A percentile compares a stretch with the other conserved stretches of the same genome.
These are phyloP conservation scores for Xylaria hypoxylon DNA, from an alignment of 2,329 filamentous ascomycete genomes.

Conservation along the genomic window DNA sequence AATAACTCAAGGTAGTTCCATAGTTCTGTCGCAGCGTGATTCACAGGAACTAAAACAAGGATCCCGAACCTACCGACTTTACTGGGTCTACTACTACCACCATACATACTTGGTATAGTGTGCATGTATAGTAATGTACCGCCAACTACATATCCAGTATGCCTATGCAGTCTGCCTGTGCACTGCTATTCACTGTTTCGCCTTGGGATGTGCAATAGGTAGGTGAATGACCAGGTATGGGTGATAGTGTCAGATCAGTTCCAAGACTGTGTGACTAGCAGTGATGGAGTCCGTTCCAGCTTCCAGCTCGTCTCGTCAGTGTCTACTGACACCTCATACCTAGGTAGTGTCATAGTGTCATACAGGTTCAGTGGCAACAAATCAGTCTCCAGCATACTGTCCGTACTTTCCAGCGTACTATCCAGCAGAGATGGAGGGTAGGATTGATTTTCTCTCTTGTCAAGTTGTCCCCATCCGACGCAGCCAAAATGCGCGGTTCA, in stretches of 20 bases:
- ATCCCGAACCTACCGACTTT: conserved; percentile 9
- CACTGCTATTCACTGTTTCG: conserved; percentile 10
- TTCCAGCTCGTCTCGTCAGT: not conserved
- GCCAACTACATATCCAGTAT: no score
- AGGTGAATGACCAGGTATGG: conserved; percentile 13
- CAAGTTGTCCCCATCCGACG: conserved; percentile 17
- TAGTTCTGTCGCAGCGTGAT: conserved; percentile 9
- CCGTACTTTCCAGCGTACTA: no score
- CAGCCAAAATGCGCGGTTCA: conserved; percentile 17
- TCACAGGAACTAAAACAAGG: not conserved
- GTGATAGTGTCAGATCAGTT: conserved; percentile 14
- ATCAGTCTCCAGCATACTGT: no score
- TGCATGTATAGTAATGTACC: not conserved
- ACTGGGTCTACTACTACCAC: not conserved
- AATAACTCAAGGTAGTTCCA: no score
- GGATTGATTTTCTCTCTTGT: conserved; percentile 21
- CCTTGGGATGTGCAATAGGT: not conserved
- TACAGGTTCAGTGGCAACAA: conserved; percentile 11
- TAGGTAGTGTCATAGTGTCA: not conserved
- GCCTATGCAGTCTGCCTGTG: no score
- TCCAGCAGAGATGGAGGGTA: conserved; percentile 23
- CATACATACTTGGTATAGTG: not conserved
- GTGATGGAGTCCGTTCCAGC: conserved; percentile 8
- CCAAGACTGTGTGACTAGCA: conserved; percentile 18
- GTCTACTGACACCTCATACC: not conserved